Conservation (phyloP, 768 basidiomycete species). For the Cyathus striatus region DNA sequence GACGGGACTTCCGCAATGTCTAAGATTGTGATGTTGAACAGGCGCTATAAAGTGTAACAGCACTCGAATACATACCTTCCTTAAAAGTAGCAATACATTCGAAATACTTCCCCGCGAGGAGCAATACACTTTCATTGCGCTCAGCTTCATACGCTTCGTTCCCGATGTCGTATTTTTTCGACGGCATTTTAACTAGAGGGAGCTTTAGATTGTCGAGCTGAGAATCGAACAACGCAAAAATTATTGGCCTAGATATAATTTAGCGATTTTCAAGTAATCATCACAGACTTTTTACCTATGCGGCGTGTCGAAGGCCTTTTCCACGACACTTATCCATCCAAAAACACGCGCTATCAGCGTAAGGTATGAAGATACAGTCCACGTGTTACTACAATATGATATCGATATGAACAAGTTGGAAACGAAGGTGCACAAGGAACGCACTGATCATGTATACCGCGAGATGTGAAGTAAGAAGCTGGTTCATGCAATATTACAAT, state of each 20-base stretch:
- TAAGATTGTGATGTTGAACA: neutral
- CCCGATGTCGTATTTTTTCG: slow-evolving; percentile 8
- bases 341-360: neutral
- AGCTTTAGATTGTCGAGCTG: slow-evolving; percentile 43
- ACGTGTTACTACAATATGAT: no score
- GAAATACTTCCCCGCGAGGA: slow-evolving; percentile 49
- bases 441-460: no score
- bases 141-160: no score
- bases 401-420: no score
- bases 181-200: slow-evolving; percentile 34
- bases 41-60: neutral
- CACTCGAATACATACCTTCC: slow-evolving; percentile 26
- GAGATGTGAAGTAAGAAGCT: slow-evolving; percentile 3
- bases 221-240: slow-evolving; percentile 59
- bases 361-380: neutral
- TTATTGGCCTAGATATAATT: slow-evolving; percentile 10
- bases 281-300: slow-evolving; percentile 6
- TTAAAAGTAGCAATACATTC: slow-evolving; percentile 43
- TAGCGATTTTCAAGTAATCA: slow-evolving; percentile 3
- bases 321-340: no score
- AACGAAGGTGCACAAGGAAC: no score
- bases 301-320: slow-evolving; percentile 13
- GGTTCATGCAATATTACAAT: slow-evolving; percentile 1
- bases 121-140: no score
- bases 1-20: slow-evolving; percentile 16